These are phyloP conservation scores for Sordaria brevicollis DNA, from an alignment of 495 filamentous ascomycete genomes.

Conservation along the genomic window DNA sequence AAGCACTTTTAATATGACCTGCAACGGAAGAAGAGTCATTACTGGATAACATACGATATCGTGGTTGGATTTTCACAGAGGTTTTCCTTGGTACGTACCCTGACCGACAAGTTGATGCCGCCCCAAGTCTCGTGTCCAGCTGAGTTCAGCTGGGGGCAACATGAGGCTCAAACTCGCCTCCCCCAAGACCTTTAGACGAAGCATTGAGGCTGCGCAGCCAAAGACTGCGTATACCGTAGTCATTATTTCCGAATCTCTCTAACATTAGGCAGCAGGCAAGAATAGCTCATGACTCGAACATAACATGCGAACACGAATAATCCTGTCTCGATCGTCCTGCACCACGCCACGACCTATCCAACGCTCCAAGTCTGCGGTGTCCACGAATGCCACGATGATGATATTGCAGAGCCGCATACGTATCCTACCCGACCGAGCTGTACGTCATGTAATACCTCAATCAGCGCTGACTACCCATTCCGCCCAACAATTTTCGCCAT, in stretches of 20 bases:
- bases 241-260: not conserved
- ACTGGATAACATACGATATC: not conserved
- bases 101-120: not conserved
- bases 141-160: not conserved
- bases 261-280: not conserved
- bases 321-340: not conserved
- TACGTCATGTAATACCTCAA: not conserved
- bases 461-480: not conserved
- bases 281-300: not conserved
- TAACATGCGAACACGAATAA: not conserved
- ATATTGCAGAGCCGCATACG: not conserved
- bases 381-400: not conserved
- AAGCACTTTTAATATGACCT: not conserved
- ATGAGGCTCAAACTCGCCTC: not conserved
- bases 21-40: not conserved
- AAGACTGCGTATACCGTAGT: not conserved
- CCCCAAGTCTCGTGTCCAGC: not conserved
- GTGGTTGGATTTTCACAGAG: not conserved
- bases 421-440: not conserved
- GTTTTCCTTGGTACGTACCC: not conserved
- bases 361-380: not conserved
- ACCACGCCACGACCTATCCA: not conserved
- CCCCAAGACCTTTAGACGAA: not conserved
- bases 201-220: not conserved
- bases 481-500: not conserved